Evolutionary conservation across 768 basidiomycete genomes (phyloP).

Genomic region (Clathrus columnatus): DNA sequence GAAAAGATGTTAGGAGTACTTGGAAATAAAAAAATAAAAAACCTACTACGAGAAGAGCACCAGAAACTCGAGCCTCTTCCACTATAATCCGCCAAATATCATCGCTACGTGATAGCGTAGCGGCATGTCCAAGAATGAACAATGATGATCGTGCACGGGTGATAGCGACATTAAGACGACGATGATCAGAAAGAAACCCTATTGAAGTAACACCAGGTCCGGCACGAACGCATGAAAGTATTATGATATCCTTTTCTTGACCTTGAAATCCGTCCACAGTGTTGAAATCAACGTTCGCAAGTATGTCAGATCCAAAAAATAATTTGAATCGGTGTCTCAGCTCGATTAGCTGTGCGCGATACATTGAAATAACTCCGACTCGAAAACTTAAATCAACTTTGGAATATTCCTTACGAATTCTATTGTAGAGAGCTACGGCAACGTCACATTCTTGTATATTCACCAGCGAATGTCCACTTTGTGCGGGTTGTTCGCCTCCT

Average conservation of each 20-base stretch:
- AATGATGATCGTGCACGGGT: constrained; percentile 94
- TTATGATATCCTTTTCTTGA: constrained; percentile 97
- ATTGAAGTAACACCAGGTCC: constrained; percentile 75
- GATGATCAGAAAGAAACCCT: constrained; percentile 78
- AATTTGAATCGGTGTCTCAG: constrained; percentile 59
- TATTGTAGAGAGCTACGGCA: constrained; percentile 68
- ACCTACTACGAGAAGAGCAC: constrained; percentile 55
- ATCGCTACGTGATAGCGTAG: constrained; percentile 84
- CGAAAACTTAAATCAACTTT: constrained; percentile 43
- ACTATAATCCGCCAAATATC: constrained; percentile 72
- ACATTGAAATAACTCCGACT: constrained; percentile 84
- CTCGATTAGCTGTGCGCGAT: constrained; percentile 79
- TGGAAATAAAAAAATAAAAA: not conserved
- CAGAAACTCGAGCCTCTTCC: constrained; percentile 59
- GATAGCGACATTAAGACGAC: constrained; percentile 97
- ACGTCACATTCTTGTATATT: constrained; percentile 68
- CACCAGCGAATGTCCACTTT: constrained; percentile 57
- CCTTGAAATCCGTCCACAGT: constrained; percentile 99
- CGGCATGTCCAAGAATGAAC: constrained; percentile 85
- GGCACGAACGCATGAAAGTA: constrained; percentile 92
- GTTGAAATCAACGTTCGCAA: constrained; percentile 79
- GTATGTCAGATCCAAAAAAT: constrained; percentile 63
- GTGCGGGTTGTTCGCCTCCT: constrained; percentile 53
- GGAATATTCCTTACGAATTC: constrained; percentile 57
- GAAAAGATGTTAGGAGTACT: not conserved